Base-by-base conservation (phyloP, 140 eudicot genomes). In the Stevia rebaudiana region DNA sequence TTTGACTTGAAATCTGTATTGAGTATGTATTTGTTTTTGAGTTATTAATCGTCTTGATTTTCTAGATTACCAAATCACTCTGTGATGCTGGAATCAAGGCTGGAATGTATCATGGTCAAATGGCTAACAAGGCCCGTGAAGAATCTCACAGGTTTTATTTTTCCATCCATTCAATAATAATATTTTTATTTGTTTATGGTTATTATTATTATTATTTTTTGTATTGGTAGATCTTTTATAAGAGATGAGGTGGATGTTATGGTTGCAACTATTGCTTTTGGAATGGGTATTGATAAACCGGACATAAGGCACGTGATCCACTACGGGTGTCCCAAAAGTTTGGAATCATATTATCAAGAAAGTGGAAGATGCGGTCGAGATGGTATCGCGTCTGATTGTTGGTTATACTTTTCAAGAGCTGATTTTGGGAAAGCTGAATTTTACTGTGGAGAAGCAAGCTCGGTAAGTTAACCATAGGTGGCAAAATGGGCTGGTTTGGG, bases 301-400 rank as follows among this genome's bases (percentile, higher is more conserved):
- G 76, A 90, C 58, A 76, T 90, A 54, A 76, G 97, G 61, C 79
- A 90, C 31, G 97, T 90, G 59, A 80, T 86, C 52, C 97, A 90
- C 66, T 86, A 90, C 23, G 97, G 97, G 51, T 90, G 97, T 70
- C 95, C 97, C 41, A 90, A 90, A 75, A 90, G 97, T 74, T 70
- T 90, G 81, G 97, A 90, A 22, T 83, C 95, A 13, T 90, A 90
- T 74, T 90, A 90, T 78, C 97, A 90, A 80, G 97, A 90, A 82
- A 90, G 97, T 82, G 97, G 97, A 17, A 85, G 97, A 58, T 90
- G 97, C 76, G 95, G 97, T 60, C 74, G 97, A 68, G 97, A 90
- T 76, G 95, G 97, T 24, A 57, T 86, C 61, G 74, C 88, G 65
- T 90, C 97, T 43, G 74, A 71, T 71, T 90, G 97, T 74, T 85